phyloP scores from a whole-genome alignment of 495 filamentous ascomycete genomes.

The Lepraria neglecta region DNA sequence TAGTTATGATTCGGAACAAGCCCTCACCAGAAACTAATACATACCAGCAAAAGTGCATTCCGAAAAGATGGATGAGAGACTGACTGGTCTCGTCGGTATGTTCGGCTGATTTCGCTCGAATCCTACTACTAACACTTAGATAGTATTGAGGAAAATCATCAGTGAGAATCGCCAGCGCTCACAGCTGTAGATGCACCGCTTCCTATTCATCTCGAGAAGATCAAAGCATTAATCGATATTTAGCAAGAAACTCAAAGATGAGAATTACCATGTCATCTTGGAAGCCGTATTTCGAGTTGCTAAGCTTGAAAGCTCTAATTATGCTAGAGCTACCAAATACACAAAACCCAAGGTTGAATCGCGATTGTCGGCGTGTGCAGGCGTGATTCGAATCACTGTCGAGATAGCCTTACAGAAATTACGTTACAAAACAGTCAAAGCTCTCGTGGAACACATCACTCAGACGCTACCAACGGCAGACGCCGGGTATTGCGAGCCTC shows the following conservation, averaged over 20 bases:
- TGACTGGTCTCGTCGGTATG: conserved; percentile 48
- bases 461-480: conserved; percentile 61
- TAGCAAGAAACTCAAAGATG: conserved; percentile 57
- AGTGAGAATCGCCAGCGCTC: conserved; percentile 51
- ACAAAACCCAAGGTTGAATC: conserved; percentile 43
- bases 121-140: conserved; percentile 7
- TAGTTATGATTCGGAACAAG: conserved; percentile 1
- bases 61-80: conserved; percentile 48
- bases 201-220: neutral
- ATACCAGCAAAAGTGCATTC: conserved; percentile 40
- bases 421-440: conserved; percentile 66
- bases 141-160: conserved; percentile 58
- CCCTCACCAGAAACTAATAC: conserved; percentile 15
- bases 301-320: conserved; percentile 58
- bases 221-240: conserved; percentile 4
- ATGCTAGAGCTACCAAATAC: conserved; percentile 49
- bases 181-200: conserved; percentile 45
- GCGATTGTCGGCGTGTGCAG: conserved; percentile 65
- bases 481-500: conserved; percentile 61
- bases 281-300: conserved; percentile 71
- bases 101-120: conserved; percentile 34
- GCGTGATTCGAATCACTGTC: conserved; percentile 62
- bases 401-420: conserved; percentile 61
- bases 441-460: conserved; percentile 73
- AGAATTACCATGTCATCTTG: conserved; percentile 71